Percentiles rank a stretch among this genome's conserved stretches.
Evolutionary conservation across 306 rosid species (phyloP).

Genomic region (Senna tora): DNA sequence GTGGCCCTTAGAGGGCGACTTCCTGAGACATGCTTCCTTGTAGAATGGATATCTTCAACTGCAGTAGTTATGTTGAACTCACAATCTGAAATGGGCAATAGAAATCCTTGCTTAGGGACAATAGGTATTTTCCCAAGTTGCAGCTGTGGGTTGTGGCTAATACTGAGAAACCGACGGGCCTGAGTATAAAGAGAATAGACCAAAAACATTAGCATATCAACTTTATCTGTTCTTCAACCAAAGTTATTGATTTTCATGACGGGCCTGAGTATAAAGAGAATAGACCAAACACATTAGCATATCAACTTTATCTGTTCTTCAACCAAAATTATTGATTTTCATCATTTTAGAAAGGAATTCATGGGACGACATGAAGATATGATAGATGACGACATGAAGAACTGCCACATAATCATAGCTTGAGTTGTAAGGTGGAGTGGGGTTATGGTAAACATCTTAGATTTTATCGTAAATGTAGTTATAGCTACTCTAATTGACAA

Average conservation of each 20-base stretch:
- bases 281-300: constrained; percentile 22
- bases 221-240: constrained; percentile 8
- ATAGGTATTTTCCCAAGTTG: constrained; percentile 57
- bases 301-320: constrained; percentile 3
- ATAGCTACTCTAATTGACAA: no score
- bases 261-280: constrained; percentile 49
- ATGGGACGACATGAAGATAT: not conserved
- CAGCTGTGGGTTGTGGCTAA: constrained; percentile 46
- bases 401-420: not conserved
- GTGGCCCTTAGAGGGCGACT: constrained; percentile 74
- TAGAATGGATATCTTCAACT: constrained; percentile 74
- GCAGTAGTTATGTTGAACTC: constrained; percentile 73
- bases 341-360: not conserved
- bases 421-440: no score
- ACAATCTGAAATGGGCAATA: constrained; percentile 78
- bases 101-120: constrained; percentile 61
- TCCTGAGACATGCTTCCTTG: constrained; percentile 31
- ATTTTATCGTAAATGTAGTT: no score
- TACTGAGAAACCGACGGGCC: constrained; percentile 61
- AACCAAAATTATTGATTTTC: not conserved
- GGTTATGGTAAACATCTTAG: not conserved
- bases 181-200: constrained; percentile 38
- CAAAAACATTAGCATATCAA: constrained; percentile 11
- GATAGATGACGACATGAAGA: not conserved
- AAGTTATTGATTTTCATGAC: no score